Percentiles rank a stretch among this genome's conserved stretches.
phyloP scores from a whole-genome alignment of 805 yeast genomes.

The Wickerhamomyces subpelliculosus region DNA sequence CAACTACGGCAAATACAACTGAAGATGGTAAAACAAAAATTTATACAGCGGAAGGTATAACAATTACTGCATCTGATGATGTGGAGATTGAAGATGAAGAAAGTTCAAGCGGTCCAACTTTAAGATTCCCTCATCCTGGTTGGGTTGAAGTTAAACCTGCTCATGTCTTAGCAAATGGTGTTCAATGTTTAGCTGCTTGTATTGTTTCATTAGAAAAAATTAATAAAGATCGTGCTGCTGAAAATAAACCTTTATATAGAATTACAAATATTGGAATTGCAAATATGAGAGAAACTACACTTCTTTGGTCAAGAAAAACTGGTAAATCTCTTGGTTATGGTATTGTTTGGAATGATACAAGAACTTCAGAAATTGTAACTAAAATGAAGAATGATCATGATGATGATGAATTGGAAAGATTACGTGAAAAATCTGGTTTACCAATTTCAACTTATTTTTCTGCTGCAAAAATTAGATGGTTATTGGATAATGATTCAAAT shows the following conservation, averaged over 20 bases:
- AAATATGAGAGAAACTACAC: slow-evolving; percentile 92
- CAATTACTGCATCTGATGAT: slow-evolving; percentile 47
- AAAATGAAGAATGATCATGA: slow-evolving; percentile 49
- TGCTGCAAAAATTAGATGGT: slow-evolving; percentile 85
- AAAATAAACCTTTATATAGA: slow-evolving; percentile 45
- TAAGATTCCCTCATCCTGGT: slow-evolving; percentile 73
- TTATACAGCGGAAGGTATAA: slow-evolving; percentile 69
- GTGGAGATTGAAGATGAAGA: slow-evolving; percentile 54
- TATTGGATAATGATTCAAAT: slow-evolving; percentile 67
- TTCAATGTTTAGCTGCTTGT: slow-evolving; percentile 70
- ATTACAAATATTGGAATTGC: slow-evolving; percentile 81
- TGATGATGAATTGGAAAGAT: slow-evolving; percentile 46
- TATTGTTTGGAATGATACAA: slow-evolving; percentile 93
- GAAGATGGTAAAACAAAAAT: slow-evolving; percentile 45
- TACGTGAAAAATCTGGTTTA: slow-evolving; percentile 68
- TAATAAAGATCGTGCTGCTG: slow-evolving; percentile 40
- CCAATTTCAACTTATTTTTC: slow-evolving; percentile 90
- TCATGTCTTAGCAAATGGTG: slow-evolving; percentile 72
- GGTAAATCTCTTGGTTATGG: slow-evolving; percentile 79
- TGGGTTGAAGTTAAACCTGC: slow-evolving; percentile 94
- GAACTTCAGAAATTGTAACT: slow-evolving; percentile 69
- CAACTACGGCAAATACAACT: slow-evolving; percentile 55
- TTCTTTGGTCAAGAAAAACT: slow-evolving; percentile 79
- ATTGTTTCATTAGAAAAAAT: slow-evolving; percentile 48
- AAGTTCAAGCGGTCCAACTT: slow-evolving; percentile 52